A percentile compares a stretch with the other conserved stretches of the same genome.
These are phyloP conservation scores for Yamadazyma trypodendri DNA, from an alignment of 1,139 yeast genomes.

Conservation along the genomic window DNA sequence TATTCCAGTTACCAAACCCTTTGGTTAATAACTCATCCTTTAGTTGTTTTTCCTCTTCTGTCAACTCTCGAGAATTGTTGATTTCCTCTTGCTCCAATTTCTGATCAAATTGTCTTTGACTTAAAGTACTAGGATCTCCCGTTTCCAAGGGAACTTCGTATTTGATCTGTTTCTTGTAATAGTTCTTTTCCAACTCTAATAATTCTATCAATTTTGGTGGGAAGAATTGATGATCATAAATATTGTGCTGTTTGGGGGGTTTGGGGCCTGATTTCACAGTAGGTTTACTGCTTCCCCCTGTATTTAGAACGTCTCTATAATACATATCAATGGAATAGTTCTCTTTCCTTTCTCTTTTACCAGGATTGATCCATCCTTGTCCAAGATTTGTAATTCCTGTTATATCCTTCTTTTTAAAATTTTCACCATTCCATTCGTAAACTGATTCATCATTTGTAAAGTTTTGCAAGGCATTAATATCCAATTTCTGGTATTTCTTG, in stretches of 20 bases:
- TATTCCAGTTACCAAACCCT: slow-evolving; percentile 68
- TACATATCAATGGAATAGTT: slow-evolving; percentile 78
- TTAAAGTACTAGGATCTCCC: slow-evolving; percentile 40
- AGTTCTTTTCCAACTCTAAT: slow-evolving; percentile 64
- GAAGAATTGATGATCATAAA: slow-evolving; percentile 74
- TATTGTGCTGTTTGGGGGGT: slow-evolving; percentile 66
- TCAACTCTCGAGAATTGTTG: slow-evolving; percentile 61
- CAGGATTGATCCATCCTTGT: slow-evolving; percentile 69
- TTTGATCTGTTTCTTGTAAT: slow-evolving; percentile 52
- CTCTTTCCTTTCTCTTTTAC: slow-evolving; percentile 76
- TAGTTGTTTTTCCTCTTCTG: slow-evolving; percentile 62
- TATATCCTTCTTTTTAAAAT: slow-evolving; percentile 62
- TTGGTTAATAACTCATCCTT: slow-evolving; percentile 54
- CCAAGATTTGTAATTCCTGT: slow-evolving; percentile 41
- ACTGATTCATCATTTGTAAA: slow-evolving; percentile 65
- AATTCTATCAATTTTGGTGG: slow-evolving; percentile 61
- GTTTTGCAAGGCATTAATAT: slow-evolving; percentile 74
- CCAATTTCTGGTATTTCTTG: slow-evolving; percentile 62
- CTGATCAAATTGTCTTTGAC: slow-evolving; percentile 52
- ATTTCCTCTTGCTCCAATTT: slow-evolving; percentile 61
- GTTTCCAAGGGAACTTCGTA: slow-evolving; percentile 49
- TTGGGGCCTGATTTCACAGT: slow-evolving; percentile 47
- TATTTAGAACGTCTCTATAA: slow-evolving; percentile 71
- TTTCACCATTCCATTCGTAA: slow-evolving; percentile 85
- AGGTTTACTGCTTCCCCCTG: slow-evolving; percentile 40